Conservation (phyloP, 768 basidiomycete genomes). For the Lactarius indigo region DNA sequence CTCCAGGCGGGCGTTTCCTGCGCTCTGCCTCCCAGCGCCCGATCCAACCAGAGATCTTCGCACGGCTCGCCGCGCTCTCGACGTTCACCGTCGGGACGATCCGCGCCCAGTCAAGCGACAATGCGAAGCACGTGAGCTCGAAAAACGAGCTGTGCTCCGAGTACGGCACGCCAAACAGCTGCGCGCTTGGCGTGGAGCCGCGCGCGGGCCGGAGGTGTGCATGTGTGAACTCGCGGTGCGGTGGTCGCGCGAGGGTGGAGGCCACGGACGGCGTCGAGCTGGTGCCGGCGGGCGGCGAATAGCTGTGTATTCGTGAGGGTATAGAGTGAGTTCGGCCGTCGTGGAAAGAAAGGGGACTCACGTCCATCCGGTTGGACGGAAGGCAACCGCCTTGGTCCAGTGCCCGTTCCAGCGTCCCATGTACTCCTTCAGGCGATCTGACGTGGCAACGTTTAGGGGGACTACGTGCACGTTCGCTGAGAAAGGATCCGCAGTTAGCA, state of each 20-base stretch:
- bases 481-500: constrained; percentile 74
- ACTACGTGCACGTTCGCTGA: constrained; percentile 83
- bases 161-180: constrained; percentile 83
- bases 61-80: constrained; percentile 63
- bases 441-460: constrained; percentile 68
- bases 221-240: constrained; percentile 65
- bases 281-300: constrained; percentile 60
- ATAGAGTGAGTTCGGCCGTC: no score
- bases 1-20: constrained; percentile 44
- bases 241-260: constrained; percentile 63
- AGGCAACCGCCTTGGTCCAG: constrained; percentile 72
- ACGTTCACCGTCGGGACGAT: constrained; percentile 98
- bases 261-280: constrained; percentile 61
- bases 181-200: constrained; percentile 64
- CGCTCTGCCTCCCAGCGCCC: constrained; percentile 85
- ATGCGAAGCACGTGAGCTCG: constrained; percentile 91
- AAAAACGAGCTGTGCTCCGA: constrained; percentile 97
- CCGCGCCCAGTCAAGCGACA: constrained; percentile 78
- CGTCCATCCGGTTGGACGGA: constrained; percentile 97
- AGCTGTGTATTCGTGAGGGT: constrained; percentile 40
- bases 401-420: constrained; percentile 66
- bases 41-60: constrained; percentile 89
- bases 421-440: constrained; percentile 76
- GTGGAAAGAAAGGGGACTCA: constrained; percentile 39
- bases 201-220: constrained; percentile 63